Percentiles rank a stretch among this genome's conserved stretches.
These are phyloP conservation scores for Termitomyces sp. DNA, from an alignment of 768 basidiomycete species.

Conservation along the genomic window DNA sequence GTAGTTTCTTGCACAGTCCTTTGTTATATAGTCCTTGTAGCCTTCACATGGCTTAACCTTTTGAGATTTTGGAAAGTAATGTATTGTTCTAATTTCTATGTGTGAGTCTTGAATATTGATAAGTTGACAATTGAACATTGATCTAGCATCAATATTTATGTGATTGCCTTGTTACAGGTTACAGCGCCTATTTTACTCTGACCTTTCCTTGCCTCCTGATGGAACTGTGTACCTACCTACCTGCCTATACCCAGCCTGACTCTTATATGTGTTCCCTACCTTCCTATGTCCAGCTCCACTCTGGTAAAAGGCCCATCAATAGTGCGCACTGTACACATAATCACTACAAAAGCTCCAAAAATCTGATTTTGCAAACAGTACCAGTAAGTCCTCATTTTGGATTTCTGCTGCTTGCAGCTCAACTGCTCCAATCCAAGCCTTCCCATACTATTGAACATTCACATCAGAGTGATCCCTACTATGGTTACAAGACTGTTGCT, in stretches of 20 bases:
- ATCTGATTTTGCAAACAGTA: no score
- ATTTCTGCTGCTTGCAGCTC: constrained; percentile 1
- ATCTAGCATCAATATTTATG: no score
- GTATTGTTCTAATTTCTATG: no score
- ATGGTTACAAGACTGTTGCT: constrained; percentile 75
- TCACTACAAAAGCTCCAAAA: constrained; percentile 17
- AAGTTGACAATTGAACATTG: no score
- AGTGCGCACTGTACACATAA: constrained; percentile 18
- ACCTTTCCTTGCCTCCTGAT: constrained; percentile 10
- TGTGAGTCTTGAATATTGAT: no score
- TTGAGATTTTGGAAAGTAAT: no score
- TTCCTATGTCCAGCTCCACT: constrained; percentile 17
- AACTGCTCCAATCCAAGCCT: constrained; percentile 8
- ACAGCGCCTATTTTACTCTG: not conserved
- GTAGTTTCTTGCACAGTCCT: no score
- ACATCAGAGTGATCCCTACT: constrained; percentile 46
- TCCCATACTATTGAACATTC: constrained; percentile 18
- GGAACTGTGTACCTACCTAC: no score
- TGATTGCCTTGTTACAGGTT: constrained; percentile 7
- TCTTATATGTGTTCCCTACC: no score
- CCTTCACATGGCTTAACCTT: no score
- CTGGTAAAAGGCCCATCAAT: constrained; percentile 18
- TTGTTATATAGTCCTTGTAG: no score
- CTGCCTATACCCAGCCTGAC: no score
- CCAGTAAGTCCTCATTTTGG: constrained; percentile 3